A percentile compares a stretch with the other conserved stretches of the same genome.
Evolutionary conservation across 2,329 filamentous ascomycete genomes (phyloP).

Genomic region (Ophiostoma sp.): DNA sequence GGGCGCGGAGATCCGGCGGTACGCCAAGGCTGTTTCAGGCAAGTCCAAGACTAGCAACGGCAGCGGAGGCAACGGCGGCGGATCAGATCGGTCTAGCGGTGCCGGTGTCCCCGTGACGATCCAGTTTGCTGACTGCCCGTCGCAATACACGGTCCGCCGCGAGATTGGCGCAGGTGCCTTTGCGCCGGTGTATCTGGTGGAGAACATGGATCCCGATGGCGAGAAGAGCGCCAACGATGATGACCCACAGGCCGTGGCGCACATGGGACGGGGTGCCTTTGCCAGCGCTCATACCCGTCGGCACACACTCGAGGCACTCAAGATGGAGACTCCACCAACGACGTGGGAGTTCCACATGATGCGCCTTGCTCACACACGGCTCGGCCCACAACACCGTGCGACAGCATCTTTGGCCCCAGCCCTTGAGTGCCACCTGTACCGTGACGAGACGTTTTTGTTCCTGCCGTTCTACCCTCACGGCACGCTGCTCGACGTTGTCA

Average conservation of each 20-base stretch:
- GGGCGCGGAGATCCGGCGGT: constrained; percentile 77
- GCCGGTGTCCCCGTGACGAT: constrained; percentile 63
- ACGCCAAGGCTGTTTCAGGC: constrained; percentile 66
- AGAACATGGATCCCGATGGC: constrained; percentile 61
- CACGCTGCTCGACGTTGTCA: constrained; percentile 92
- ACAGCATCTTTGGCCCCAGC: constrained; percentile 77
- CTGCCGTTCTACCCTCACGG: constrained; percentile 87
- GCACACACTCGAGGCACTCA: constrained; percentile 74
- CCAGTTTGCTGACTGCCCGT: constrained; percentile 63
- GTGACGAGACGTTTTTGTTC: constrained; percentile 85
- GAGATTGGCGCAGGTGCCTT: constrained; percentile 93
- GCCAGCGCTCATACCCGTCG: constrained; percentile 54
- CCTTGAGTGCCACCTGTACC: constrained; percentile 89
- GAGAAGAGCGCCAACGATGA: constrained; percentile 46
- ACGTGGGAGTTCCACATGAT: constrained; percentile 98
- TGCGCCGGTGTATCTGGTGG: constrained; percentile 89
- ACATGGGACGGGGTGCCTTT: constrained; percentile 63
- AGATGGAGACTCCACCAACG: constrained; percentile 87
- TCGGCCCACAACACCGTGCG: constrained; percentile 70
- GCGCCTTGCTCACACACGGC: constrained; percentile 72
- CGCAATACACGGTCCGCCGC: constrained; percentile 74
- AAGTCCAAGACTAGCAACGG: constrained; percentile 56
- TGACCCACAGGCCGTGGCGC: constrained; percentile 37
- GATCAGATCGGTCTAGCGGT: constrained; percentile 62
- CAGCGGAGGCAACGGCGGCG: constrained; percentile 25